Evolutionary conservation across 306 rosid genomes (phyloP), one percentile per base, ranked within the genome.

Genomic region (Abrus precatorius): DNA sequence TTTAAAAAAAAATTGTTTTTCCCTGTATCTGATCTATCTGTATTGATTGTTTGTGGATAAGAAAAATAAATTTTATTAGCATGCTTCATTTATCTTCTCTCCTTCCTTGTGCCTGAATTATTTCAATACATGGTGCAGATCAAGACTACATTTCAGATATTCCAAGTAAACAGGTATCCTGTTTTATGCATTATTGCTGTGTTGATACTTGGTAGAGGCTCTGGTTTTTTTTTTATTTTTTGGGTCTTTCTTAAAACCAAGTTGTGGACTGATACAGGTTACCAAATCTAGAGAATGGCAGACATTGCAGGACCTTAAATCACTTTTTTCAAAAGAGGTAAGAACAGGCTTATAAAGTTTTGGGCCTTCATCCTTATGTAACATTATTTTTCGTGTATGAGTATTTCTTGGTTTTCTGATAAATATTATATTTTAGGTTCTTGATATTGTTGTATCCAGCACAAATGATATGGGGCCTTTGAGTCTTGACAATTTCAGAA

Each of bases 401-500:
- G 12, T 76, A 50, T 64, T 75, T 67, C 36, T 77, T 65, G 53
- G 48, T 33, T 76, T 36, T 70, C 86, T 90, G 68, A 66, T 76
- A 33, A 50, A 84, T 62, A 48, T 76, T 77, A 76, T 69, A 55
- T 86, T 70, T 77, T 89, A 96, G 99, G 95, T 92, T 56, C 83
- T 96, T 80, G 94, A 96, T 86, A 88, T 91, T 83, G 87, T 96
- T 76, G 81, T 84, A 28, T 87, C 94, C 74, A 85, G 91, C 83
- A 91, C 95, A 70, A 84, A 87, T 87, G 97, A 92, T 80, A 79
- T 84, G 91, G 98, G 98, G 74, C 93, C 97, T 85, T 72, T 87
- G 83, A 92, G 92, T 85, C 97, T 93, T 79, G 98, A 92, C 77
- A 80, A 79, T 81, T 88, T 96, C 77, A 87, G 90, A 53, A 92